phyloP scores from a whole-genome alignment of 345 rosid genomes.

The Brassica carinata region DNA sequence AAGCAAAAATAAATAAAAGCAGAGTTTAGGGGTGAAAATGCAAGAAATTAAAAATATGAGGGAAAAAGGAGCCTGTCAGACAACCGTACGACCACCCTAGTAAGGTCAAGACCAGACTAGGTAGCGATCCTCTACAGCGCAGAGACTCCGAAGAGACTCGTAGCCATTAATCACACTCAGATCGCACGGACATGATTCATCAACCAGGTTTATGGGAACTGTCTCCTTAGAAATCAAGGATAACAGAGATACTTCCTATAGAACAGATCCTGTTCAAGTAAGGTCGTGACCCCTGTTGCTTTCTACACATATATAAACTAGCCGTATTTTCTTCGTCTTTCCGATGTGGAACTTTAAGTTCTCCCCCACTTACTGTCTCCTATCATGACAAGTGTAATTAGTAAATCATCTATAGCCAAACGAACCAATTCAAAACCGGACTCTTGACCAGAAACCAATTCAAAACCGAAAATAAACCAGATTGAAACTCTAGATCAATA shows the following conservation, averaged over 20 bases:
- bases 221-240: conserved; percentile 34
- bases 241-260: conserved; percentile 22
- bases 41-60: not conserved
- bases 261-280: conserved; percentile 40
- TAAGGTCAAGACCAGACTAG: not conserved
- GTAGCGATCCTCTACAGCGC: conserved; percentile 39
- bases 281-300: not conserved
- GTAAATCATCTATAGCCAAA: not conserved
- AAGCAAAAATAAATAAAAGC: not conserved
- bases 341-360: conserved; percentile 24
- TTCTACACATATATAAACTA: not conserved
- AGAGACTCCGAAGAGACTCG: not conserved
- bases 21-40: not conserved
- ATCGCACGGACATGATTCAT: conserved; percentile 22
- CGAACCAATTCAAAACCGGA: not conserved
- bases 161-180: conserved; percentile 39
- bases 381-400: not conserved
- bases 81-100: conserved; percentile 36
- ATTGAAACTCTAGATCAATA: not conserved
- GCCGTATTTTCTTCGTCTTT: accelerated
- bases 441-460: not conserved
- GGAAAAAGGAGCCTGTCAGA: conserved; percentile 26
- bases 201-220: conserved; percentile 10
- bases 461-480: conserved; percentile 5
- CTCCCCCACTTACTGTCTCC: not conserved